phyloP scores from a whole-genome alignment of 371 early-diverging fungal genomes.

The Lichtheimia corymbifera region DNA sequence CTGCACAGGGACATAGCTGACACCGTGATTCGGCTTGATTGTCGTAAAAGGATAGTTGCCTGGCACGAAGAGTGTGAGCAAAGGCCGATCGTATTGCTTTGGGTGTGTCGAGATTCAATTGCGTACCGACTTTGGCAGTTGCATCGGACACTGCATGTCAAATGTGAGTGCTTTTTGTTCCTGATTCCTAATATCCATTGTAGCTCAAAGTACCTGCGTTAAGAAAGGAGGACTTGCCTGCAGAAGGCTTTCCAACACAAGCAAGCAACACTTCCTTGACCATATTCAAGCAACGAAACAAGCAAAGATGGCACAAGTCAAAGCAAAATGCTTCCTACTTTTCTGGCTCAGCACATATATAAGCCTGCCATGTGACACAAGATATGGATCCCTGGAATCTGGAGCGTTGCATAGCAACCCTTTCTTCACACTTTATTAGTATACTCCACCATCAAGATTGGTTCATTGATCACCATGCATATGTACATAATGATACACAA shows the following conservation, averaged over 20 bases:
- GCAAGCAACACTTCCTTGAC: constrained; percentile 68
- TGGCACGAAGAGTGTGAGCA: not conserved
- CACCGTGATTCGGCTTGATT: constrained; percentile 79
- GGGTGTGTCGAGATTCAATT: not conserved
- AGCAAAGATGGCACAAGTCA: not conserved
- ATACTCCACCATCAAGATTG: no score
- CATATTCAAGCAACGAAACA: constrained; percentile 6
- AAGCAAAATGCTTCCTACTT: not conserved
- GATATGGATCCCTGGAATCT: no score
- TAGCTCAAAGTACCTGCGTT: constrained; percentile 46
- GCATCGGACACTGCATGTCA: constrained; percentile 68
- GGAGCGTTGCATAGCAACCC: no score
- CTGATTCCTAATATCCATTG: no score
- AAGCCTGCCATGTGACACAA: no score
- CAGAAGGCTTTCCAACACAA: constrained; percentile 81
- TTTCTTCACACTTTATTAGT: no score
- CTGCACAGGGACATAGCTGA: constrained; percentile 68
- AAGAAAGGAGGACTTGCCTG: constrained; percentile 71
- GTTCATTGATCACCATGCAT: no score
- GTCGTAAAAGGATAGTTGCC: constrained; percentile 82
- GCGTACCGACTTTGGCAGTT: constrained; percentile 74
- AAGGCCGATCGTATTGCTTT: not conserved
- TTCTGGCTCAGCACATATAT: no score
- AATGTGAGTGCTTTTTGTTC: not conserved
- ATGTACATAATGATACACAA: no score